Percentiles rank a stretch among this genome's conserved stretches.
These are phyloP conservation scores for Colletotrichum lindemuthianum DNA, from an alignment of 2,329 filamentous ascomycete species.

Conservation along the genomic window DNA sequence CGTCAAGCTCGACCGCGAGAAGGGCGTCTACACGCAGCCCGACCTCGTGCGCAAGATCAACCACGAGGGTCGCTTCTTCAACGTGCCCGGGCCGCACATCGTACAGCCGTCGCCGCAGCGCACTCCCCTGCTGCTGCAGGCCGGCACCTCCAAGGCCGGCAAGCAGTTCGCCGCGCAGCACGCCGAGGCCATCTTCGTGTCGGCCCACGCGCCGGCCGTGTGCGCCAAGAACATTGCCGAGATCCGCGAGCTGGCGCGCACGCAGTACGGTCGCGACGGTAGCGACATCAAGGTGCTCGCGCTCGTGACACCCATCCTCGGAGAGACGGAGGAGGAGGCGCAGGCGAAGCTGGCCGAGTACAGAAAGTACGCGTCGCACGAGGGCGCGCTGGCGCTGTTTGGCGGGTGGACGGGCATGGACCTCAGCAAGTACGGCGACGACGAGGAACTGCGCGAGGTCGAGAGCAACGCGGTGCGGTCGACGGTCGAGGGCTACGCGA, in stretches of 20 bases:
- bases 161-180: constrained; percentile 75
- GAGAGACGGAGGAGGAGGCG: constrained; percentile 73
- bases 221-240: constrained; percentile 71
- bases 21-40: constrained; percentile 64
- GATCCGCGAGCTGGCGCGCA: constrained; percentile 65
- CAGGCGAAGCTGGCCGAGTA: constrained; percentile 71
- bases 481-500: constrained; percentile 64
- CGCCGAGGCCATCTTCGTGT: constrained; percentile 77
- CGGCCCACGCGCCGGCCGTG: constrained; percentile 70
- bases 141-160: constrained; percentile 73
- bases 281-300: constrained; percentile 74
- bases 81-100: constrained; percentile 72
- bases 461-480: constrained; percentile 71
- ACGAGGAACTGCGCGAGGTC: constrained; percentile 71
- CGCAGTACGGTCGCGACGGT: constrained; percentile 65
- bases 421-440: constrained; percentile 67
- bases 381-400: constrained; percentile 75
- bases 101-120: constrained; percentile 74
- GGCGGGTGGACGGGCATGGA: constrained; percentile 77
- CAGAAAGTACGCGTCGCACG: constrained; percentile 66
- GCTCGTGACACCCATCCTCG: constrained; percentile 72
- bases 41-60: constrained; percentile 71
- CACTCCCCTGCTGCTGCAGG: constrained; percentile 76
- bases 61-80: constrained; percentile 72
- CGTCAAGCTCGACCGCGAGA: constrained; percentile 66